Evolutionary conservation across 164 flowering plant species (phyloP), one percentile per base, ranked within the genome.

Genomic region (Tinospora cordifolia): DNA sequence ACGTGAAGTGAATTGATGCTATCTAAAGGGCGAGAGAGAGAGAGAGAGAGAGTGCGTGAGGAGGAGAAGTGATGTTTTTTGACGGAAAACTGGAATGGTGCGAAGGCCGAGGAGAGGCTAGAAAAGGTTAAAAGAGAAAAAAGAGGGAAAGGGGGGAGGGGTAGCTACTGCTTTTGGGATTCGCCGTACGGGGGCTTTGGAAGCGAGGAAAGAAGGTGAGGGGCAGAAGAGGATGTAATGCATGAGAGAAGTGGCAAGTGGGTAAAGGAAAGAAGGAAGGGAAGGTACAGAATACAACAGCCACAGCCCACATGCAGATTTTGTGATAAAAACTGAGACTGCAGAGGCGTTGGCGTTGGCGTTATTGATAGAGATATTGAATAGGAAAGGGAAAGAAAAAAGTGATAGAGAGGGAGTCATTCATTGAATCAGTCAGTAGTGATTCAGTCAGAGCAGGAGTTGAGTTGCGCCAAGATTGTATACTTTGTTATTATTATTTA

Each of bases 311-410:
- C 87, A 81, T 72, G 83, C 84, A 78, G 80, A 79, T 78, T 76
- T 80, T 76, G 82, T 75, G 80, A 79, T 72, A 66, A 66, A 88
- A 84, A 10, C 14, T 44, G 85, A 81, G 84, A 76, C 74, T 36
- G 63, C 67, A 71, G 73, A 67, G 64, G 38, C 62, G 73, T 70
- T 65, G 62, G 46, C 13, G 46, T 41, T 41, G 46, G 59, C 59
- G 59, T 54, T 19, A 17, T 15, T 21, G 49, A 54, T 14, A 54
- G 21, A 17, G 68, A 24, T 66, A 64, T 34, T 72, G 22, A 51
- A 51, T 15, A 51, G 15, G 59, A 51, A n/a, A 41, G 46, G 17
- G 19, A 38, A 30, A 30, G 19, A 38, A 30, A 30, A 63, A 12
- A 25, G 30, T 24, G 9, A 63, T 8, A 25, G 65, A 14, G 66